Conservation (phyloP, 345 rosid genomes). For the Acer saccharum region DNA sequence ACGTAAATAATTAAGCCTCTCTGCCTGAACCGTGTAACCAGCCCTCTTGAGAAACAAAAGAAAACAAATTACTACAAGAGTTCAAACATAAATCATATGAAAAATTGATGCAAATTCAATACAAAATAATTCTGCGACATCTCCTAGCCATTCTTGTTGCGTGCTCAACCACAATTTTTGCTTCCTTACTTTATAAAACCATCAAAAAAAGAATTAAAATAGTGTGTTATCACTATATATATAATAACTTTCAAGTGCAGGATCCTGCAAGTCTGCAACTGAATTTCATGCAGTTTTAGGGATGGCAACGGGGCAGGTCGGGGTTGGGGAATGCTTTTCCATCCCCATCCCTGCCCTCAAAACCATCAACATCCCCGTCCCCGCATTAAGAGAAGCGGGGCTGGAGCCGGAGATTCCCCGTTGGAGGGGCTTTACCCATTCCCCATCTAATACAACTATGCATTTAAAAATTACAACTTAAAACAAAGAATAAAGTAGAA, state of each 20-base stretch:
- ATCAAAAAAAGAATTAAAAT: neutral
- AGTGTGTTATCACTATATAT: neutral
- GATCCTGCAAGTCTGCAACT: no score
- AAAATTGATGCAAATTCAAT: neutral
- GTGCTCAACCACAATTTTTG: neutral
- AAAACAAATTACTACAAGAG: neutral
- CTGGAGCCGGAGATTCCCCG: no score
- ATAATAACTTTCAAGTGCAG: neutral
- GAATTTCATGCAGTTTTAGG: no score
- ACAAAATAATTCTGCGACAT: neutral
- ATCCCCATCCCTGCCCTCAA: no score
- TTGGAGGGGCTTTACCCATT: no score
- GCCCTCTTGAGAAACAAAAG: slow-evolving; percentile 60
- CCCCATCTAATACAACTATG: no score
- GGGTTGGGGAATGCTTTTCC: no score
- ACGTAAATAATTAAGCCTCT: slow-evolving; percentile 90
- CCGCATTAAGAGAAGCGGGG: no score
- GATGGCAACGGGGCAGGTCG: no score
- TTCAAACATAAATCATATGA: neutral
- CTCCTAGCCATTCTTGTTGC: neutral
- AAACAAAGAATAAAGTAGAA: no score
- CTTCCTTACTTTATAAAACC: neutral
- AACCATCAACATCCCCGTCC: no score
- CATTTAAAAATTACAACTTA: no score
- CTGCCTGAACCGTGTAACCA: slow-evolving; percentile 97